These are phyloP conservation scores for Mortierella sp. DNA, from an alignment of 371 early-diverging fungal genomes.

Conservation along the genomic window DNA sequence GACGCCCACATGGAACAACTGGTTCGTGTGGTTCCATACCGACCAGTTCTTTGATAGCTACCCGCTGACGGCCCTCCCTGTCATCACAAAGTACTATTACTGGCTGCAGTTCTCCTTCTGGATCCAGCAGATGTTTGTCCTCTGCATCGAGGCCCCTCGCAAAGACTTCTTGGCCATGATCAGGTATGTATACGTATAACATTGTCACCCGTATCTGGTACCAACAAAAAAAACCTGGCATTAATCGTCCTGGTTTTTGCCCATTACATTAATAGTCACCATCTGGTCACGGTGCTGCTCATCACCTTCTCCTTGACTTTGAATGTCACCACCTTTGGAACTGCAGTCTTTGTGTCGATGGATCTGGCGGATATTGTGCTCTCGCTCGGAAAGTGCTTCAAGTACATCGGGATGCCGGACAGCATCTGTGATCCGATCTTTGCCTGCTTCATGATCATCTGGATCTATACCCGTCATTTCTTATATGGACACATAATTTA, in stretches of 20 bases:
- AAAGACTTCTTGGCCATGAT: slow-evolving; percentile 67
- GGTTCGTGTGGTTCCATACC: slow-evolving; percentile 69
- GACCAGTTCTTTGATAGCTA: slow-evolving; percentile 73
- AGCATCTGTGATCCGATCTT: slow-evolving; percentile 61
- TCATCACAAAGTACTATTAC: slow-evolving; percentile 65
- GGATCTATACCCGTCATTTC: slow-evolving; percentile 73
- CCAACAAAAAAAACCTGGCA: neutral
- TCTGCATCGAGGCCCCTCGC: slow-evolving; percentile 64
- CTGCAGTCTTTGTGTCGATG: slow-evolving; percentile 65
- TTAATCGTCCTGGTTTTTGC: neutral
- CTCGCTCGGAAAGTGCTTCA: slow-evolving; percentile 61
- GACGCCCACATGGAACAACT: slow-evolving; percentile 48
- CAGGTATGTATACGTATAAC: slow-evolving; percentile 9
- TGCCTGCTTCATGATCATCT: slow-evolving; percentile 63
- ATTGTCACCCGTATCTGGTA: neutral
- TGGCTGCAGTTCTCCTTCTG: slow-evolving; percentile 65
- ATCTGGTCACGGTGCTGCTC: slow-evolving; percentile 65
- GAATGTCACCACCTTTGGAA: slow-evolving; percentile 68
- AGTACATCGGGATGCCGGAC: slow-evolving; percentile 59
- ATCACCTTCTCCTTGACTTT: slow-evolving; percentile 60
- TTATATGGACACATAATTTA: slow-evolving; percentile 60
- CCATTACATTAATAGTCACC: slow-evolving; percentile 53
- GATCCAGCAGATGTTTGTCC: slow-evolving; percentile 65
- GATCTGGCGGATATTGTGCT: slow-evolving; percentile 72
- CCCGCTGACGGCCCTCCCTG: slow-evolving; percentile 66